Percentiles rank a stretch among this genome's conserved stretches.
These are phyloP conservation scores for Orobanche coerulescens DNA, from an alignment of 257 asterid genomes.

Conservation along the genomic window DNA sequence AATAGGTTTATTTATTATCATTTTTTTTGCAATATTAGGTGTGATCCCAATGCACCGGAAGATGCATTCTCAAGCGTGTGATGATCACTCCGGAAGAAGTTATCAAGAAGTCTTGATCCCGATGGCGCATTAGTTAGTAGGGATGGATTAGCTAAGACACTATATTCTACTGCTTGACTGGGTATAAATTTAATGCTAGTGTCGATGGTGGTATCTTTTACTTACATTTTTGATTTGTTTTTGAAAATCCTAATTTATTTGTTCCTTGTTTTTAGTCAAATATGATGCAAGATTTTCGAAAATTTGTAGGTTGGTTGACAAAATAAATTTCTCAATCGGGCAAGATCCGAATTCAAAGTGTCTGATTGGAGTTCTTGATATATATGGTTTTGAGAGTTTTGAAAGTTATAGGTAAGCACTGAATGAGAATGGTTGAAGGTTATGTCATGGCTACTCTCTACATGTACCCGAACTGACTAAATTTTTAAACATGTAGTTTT, in stretches of 20 bases:
- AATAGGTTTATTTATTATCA: not conserved
- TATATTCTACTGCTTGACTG: constrained; percentile 80
- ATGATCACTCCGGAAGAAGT: constrained; percentile 97
- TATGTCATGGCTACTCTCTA: constrained; percentile 4
- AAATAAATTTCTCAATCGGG: constrained; percentile 77
- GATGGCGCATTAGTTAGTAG: constrained; percentile 73
- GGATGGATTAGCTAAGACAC: constrained; percentile 83
- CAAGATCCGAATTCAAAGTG: constrained; percentile 67
- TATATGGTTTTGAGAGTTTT: constrained; percentile 93
- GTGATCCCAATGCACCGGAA: constrained; percentile 57
- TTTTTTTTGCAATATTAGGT: constrained; percentile 38
- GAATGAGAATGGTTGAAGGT: constrained; percentile 13
- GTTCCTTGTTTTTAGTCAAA: constrained; percentile 9
- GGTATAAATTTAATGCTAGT: too few relatives aligned
- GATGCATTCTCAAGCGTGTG: constrained; percentile 86
- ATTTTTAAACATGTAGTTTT: constrained; percentile 41
- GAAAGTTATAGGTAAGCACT: constrained; percentile 58
- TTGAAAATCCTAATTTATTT: constrained; percentile 1
- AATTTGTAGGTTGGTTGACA: constrained; percentile 74
- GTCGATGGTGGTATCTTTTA: too few relatives aligned
- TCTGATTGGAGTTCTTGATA: constrained; percentile 88
- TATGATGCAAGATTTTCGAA: constrained; percentile 19
- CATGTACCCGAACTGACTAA: constrained; percentile 22
- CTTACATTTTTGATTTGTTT: constrained; percentile 13
- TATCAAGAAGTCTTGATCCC: constrained; percentile 89